Percentiles rank a stretch among this genome's conserved stretches.
phyloP scores from a whole-genome alignment of 1,284 basidiomycete species.

The Fomitopsis schrenkii region DNA sequence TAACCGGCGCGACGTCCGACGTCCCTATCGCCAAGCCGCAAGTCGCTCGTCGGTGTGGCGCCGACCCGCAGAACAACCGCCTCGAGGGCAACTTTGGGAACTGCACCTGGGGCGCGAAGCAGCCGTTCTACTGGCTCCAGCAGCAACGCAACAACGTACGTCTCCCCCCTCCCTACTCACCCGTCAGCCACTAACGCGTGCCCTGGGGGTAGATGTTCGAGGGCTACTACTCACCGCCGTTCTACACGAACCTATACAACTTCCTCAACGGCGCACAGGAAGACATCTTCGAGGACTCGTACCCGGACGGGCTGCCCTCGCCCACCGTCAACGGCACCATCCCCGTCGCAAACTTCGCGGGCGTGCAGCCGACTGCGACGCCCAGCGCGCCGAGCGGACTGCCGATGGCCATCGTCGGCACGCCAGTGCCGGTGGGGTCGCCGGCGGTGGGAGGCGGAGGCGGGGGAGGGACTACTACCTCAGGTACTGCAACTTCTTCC shows the following conservation, averaged over 20 bases:
- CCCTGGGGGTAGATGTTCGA: slow-evolving; percentile 45
- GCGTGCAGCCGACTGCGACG: slow-evolving; percentile 5
- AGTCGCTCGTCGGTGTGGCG: slow-evolving; percentile 29
- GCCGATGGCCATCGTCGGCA: slow-evolving; percentile 1
- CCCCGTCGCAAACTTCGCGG: slow-evolving; percentile 10
- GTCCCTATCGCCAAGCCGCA: slow-evolving; percentile 37
- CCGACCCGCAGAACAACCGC: slow-evolving; percentile 26
- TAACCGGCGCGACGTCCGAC: slow-evolving; percentile 52
- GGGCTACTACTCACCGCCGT: slow-evolving; percentile 48
- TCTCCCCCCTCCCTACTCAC: neutral
- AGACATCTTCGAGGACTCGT: slow-evolving; percentile 56
- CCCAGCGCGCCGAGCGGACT: slow-evolving; percentile 1
- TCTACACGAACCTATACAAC: slow-evolving; percentile 57
- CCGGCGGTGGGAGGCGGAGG: neutral
- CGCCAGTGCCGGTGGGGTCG: neutral
- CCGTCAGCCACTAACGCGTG: neutral
- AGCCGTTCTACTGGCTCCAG: slow-evolving; percentile 67
- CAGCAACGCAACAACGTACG: slow-evolving; percentile 30
- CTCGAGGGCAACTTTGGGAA: slow-evolving; percentile 31
- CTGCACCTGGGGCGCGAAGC: slow-evolving; percentile 67
- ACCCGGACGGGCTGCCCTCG: slow-evolving; percentile 21
- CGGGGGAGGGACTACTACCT: neutral
- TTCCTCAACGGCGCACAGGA: slow-evolving; percentile 59
- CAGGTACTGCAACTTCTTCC: neutral
- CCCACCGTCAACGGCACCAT: slow-evolving; percentile 18